Base-by-base conservation (phyloP, 2,329 filamentous ascomycete genomes). In the Aspergillus sergii region DNA sequence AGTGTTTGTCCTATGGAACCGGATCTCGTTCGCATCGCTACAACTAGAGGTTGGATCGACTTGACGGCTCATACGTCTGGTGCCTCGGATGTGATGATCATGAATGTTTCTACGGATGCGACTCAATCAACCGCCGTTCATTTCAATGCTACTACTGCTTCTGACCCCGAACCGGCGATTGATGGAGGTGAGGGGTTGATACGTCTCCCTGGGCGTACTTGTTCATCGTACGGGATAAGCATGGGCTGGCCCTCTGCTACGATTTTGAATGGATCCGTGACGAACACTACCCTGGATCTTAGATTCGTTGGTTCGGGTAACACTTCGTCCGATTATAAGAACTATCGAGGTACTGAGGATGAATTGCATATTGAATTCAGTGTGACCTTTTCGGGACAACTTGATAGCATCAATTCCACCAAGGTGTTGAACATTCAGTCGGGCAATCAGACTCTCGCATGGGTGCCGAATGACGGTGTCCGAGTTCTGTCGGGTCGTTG, bases 401-500 rank as follows among this genome's bases (percentile, higher is more conserved):
- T 59, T 34, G 58, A 59, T 30, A 19, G 46, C 2, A 34, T 26
- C 21, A 59, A 59, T 41, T 59, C 58, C 5, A 59, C 58, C 16
- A 30, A 36, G 12, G 34, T 26, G n/a, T 9, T 59, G 34, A 34
- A 50, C 0, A 30, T 59, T 43, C 34, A 43, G 8, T n/a, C 28
- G 11, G 32, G 34, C 9, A 46, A 57, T 28, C 36, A 57, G 10
- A 30, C 55, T 10, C 55, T 30, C 32, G 8, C 55, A n/a, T 57
- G 55, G 55, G 39, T 57, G 41, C 16, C 55, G 8, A 57, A 45
- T 21, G n/a, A 34, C 1, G 55, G 34, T 43, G 11, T 21, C 21
- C 11, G 12, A 2, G 21, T 46, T 46, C 21, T 30, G 14, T 19
- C 36, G 12, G 6, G 14, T 57, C n/a, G 28, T 21, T 28, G 41